Evolutionary conservation across 2,329 filamentous ascomycete genomes (phyloP).

Genomic region (Xylariaceae sp.): DNA sequence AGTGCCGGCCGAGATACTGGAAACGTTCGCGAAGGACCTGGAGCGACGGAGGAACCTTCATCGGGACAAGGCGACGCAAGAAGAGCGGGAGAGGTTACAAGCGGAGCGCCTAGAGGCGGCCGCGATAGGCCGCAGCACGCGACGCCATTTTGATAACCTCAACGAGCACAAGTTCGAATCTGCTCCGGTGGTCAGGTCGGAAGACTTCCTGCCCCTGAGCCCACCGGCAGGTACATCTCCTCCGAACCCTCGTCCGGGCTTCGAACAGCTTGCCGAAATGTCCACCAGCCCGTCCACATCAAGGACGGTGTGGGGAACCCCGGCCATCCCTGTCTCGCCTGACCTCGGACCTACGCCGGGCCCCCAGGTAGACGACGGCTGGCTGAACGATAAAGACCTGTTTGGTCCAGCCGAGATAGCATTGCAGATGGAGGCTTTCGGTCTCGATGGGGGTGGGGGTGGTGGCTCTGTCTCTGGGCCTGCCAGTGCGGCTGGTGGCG

Average conservation of each 20-base stretch:
- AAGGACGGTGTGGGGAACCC: slow-evolving; percentile 91
- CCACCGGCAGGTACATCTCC: slow-evolving; percentile 47
- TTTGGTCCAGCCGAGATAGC: slow-evolving; percentile 56
- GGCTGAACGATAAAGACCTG: slow-evolving; percentile 77
- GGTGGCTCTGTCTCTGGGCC: slow-evolving; percentile 13
- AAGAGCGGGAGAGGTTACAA: slow-evolving; percentile 78
- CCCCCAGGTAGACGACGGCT: slow-evolving; percentile 64
- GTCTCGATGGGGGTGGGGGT: slow-evolving; percentile 30
- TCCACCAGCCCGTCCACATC: slow-evolving; percentile 73
- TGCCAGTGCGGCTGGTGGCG: slow-evolving; percentile 13
- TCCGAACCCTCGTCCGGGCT: slow-evolving; percentile 54
- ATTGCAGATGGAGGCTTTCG: slow-evolving; percentile 52
- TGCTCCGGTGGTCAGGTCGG: slow-evolving; percentile 41
- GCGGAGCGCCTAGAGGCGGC: slow-evolving; percentile 76
- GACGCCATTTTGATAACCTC: slow-evolving; percentile 35
- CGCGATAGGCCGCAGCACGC: slow-evolving; percentile 52
- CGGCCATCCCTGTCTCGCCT: slow-evolving; percentile 57
- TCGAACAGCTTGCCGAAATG: slow-evolving; percentile 66
- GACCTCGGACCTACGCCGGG: slow-evolving; percentile 40
- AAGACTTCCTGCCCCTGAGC: slow-evolving; percentile 61
- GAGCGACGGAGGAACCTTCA: slow-evolving; percentile 71
- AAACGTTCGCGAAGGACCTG: slow-evolving; percentile 69
- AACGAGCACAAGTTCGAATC: slow-evolving; percentile 36
- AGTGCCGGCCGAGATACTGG: slow-evolving; percentile 68
- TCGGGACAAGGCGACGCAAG: slow-evolving; percentile 74